Evolutionary conservation across 345 rosid genomes (phyloP).

Genomic region (Trapa bicornis): DNA sequence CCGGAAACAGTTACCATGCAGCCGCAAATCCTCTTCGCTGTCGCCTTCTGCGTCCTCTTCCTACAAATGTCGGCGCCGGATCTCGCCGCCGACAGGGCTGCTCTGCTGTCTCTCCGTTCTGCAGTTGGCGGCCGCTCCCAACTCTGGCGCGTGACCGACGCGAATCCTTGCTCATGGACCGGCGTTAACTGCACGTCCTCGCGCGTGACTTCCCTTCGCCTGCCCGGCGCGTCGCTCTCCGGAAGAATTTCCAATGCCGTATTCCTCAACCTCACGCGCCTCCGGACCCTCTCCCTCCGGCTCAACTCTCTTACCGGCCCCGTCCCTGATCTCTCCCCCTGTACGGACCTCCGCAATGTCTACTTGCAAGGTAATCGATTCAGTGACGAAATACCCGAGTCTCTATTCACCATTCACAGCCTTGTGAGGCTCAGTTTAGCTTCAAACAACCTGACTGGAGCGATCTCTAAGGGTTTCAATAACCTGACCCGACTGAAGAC

Average conservation of each 20-base stretch:
- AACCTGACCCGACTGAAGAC: constrained; percentile 70
- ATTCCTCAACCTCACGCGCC: constrained; percentile 61
- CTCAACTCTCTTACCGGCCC: constrained; percentile 50
- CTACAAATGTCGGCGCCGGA: constrained; percentile 28
- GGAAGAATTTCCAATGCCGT: constrained; percentile 59
- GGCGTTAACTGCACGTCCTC: constrained; percentile 55
- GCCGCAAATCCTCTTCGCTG: constrained; percentile 5
- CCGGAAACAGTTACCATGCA: constrained; percentile 1
- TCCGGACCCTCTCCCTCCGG: constrained; percentile 79
- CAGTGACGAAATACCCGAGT: constrained; percentile 62
- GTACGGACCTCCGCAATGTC: constrained; percentile 48
- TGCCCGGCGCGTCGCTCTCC: constrained; percentile 71
- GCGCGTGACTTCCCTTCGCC: constrained; percentile 63
- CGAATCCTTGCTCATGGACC: constrained; percentile 67
- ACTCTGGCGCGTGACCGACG: constrained; percentile 44
- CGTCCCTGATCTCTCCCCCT: constrained; percentile 72
- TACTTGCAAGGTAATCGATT: constrained; percentile 75
- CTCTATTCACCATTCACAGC: constrained; percentile 36
- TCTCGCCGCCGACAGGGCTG: constrained; percentile 67
- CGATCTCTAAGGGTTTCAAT: constrained; percentile 37
- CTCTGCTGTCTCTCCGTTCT: constrained; percentile 67
- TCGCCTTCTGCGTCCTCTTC: constrained; percentile 11
- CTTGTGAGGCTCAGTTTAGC: constrained; percentile 60
- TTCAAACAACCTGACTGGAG: constrained; percentile 52
- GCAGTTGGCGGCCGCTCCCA: constrained; percentile 74